A percentile compares a stretch with the other conserved stretches of the same genome.
phyloP scores from a whole-genome alignment of 108 stramenopile species.

The Hondaea fermentalgiana region DNA sequence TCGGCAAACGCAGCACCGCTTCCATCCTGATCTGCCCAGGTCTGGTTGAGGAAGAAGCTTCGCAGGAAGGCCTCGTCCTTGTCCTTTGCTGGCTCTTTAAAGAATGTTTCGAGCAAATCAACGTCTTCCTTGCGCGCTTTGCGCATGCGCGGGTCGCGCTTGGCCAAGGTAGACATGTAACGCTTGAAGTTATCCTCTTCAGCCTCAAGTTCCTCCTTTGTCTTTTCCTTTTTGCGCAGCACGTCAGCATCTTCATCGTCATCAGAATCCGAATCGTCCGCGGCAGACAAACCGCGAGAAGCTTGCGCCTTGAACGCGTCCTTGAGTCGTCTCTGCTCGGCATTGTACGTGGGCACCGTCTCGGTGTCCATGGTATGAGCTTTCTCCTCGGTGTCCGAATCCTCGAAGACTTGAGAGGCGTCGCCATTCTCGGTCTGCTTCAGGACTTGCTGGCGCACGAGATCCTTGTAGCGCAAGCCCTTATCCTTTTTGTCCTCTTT shows the following conservation, averaged over 20 bases:
- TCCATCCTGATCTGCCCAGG: not conserved
- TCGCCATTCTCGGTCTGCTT: conserved; percentile 36
- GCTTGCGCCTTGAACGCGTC: not conserved
- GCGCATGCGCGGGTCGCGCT: not conserved
- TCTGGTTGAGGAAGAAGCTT: not conserved
- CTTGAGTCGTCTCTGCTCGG: conserved; percentile 16
- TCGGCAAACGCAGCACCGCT: not conserved
- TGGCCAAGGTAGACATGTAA: conserved; percentile 36
- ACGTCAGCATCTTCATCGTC: conserved; percentile 23
- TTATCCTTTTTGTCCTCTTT: conserved; percentile 19
- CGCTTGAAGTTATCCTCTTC: conserved; percentile 71
- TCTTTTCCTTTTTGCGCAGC: conserved; percentile 39
- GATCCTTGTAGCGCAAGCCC: conserved; percentile 73
- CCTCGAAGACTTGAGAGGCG: conserved; percentile 29
- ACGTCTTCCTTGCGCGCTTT: not conserved
- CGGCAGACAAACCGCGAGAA: not conserved
- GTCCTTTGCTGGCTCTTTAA: conserved; percentile 19
- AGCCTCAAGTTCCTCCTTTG: conserved; percentile 71
- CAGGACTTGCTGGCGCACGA: conserved; percentile 83
- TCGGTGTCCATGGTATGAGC: conserved; percentile 26
- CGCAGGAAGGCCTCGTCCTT: conserved; percentile 20
- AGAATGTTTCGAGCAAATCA: not conserved
- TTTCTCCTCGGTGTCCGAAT: conserved; percentile 28
- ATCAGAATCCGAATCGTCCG: conserved; percentile 5
- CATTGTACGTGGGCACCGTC: conserved; percentile 45